Percentiles rank a stretch among this genome's conserved stretches.
phyloP scores from a whole-genome alignment of 2,329 filamentous ascomycete genomes.

The Trichophyton mentagrophytes region DNA sequence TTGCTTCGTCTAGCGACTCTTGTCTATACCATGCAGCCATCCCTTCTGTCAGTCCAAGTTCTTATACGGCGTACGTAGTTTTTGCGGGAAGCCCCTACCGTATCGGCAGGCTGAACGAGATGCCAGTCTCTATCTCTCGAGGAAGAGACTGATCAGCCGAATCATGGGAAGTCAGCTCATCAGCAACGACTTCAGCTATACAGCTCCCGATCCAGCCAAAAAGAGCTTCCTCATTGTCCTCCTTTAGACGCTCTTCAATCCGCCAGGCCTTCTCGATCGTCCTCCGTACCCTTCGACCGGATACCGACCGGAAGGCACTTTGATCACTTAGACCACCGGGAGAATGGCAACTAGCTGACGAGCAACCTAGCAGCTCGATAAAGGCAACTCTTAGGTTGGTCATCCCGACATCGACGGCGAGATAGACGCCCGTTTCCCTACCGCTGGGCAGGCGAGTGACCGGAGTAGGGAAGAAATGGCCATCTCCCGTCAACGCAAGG shows the following conservation, averaged over 20 bases:
- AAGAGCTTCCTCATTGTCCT: slow-evolving; percentile 54
- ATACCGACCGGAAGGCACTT: slow-evolving; percentile 19
- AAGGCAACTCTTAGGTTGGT: slow-evolving; percentile 42
- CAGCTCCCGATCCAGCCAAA: slow-evolving; percentile 65
- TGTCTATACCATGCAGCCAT: slow-evolving; percentile 23
- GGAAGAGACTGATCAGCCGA: slow-evolving; percentile 19
- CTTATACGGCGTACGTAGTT: not conserved
- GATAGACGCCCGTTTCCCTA: slow-evolving; percentile 39
- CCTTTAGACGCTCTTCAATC: slow-evolving; percentile 60
- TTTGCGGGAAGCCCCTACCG: slow-evolving; percentile 20
- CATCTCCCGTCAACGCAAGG: slow-evolving; percentile 26
- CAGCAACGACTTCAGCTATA: slow-evolving; percentile 57
- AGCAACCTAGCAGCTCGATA: slow-evolving; percentile 35
- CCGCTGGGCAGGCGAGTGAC: slow-evolving; percentile 34
- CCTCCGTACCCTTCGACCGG: slow-evolving; percentile 40
- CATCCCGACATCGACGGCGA: slow-evolving; percentile 42
- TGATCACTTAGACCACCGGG: slow-evolving; percentile 6
- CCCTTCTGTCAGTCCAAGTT: not conserved
- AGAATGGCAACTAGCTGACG: slow-evolving; percentile 6
- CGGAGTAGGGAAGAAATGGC: slow-evolving; percentile 32
- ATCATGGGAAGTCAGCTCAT: slow-evolving; percentile 27
- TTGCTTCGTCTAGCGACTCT: slow-evolving; percentile 38
- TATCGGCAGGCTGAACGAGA: slow-evolving; percentile 34
- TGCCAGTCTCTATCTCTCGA: slow-evolving; percentile 26
- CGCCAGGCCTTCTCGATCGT: slow-evolving; percentile 60